Evolutionary conservation across 2,329 filamentous ascomycete genomes (phyloP).

Genomic region (Chaetomium sp.): DNA sequence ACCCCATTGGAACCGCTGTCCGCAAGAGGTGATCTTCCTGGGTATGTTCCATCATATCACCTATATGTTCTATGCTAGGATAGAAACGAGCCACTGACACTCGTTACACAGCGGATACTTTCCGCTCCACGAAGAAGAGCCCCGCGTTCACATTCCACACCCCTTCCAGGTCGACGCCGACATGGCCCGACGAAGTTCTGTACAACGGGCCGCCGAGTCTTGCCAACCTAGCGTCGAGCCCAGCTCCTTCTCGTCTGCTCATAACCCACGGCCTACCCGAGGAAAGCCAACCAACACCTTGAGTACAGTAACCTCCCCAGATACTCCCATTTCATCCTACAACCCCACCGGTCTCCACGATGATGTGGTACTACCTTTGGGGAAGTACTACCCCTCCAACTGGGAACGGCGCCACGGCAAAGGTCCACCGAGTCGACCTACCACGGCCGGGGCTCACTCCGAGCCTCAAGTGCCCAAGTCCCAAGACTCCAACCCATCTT

Average conservation of each 20-base stretch:
- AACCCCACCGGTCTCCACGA: slow-evolving; percentile 42
- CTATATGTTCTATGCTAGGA: not conserved
- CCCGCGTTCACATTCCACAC: slow-evolving; percentile 43
- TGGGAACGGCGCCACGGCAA: slow-evolving; percentile 40
- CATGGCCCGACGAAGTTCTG: slow-evolving; percentile 33
- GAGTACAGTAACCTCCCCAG: slow-evolving; percentile 24
- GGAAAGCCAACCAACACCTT: slow-evolving; percentile 7
- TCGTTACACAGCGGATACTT: slow-evolving; percentile 48
- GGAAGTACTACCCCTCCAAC: slow-evolving; percentile 59
- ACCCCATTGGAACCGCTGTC: slow-evolving; percentile 47
- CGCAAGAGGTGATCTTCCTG: slow-evolving; percentile 51
- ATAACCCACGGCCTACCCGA: not conserved
- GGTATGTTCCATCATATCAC: slow-evolving; percentile 37
- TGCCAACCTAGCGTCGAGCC: slow-evolving; percentile 1
- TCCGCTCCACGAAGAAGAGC: slow-evolving; percentile 49
- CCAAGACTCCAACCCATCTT: slow-evolving; percentile 16
- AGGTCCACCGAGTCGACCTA: slow-evolving; percentile 18
- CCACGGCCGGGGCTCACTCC: slow-evolving; percentile 25
- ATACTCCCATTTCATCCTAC: slow-evolving; percentile 45
- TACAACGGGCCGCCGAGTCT: slow-evolving; percentile 30
- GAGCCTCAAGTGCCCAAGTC: slow-evolving; percentile 31
- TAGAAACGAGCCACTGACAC: not conserved
- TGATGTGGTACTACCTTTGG: slow-evolving; percentile 45
- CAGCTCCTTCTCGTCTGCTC: slow-evolving; percentile 1
- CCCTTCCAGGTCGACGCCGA: slow-evolving; percentile 43